Evolutionary conservation across 108 stramenopile species (phyloP), one percentile per base, ranked within the genome.

Genomic region (Cyclotella sp.): DNA sequence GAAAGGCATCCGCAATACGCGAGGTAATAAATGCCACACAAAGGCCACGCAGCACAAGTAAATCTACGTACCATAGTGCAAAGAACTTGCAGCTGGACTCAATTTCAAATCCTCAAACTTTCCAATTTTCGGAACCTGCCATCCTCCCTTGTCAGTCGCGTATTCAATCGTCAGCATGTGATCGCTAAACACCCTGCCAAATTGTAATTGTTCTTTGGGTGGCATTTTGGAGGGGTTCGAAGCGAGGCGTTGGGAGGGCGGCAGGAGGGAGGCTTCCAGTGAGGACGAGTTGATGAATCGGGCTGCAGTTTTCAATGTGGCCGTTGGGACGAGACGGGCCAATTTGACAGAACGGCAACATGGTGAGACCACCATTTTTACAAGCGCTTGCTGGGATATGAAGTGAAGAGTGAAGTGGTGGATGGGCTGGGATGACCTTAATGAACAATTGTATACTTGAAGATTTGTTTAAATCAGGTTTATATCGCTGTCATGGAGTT

Each of bases 121-220:
- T 22, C 68, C 71, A 76, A 99, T 98, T 27, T 61, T 68, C n/a
- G 97, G 96, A 24, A 68, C 63, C 24, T 76, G 63, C 98, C 98
- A 99, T 44, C 93, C 90, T 45, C 81, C 81, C 15, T 29, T 49
- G 28, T 80, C 72, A 54, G 39, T 66, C 28, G 86, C 83, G 89
- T 95, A 98, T 74, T 92, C 91, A 27, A 93, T 74, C 66, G 80
- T 83, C 5, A 99, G 84, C 98, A 99, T 99, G 85, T 98, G 97
- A 76, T 95, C 95, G 29, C 95, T 81, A 66, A 97, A 90, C 9
- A 86, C 88, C 16, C 78, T 85, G 11, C 97, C 97, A 71, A 94
- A 96, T 61, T 70, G 63, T 34, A 96, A 73, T 12, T 91, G 68
- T 78, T 93, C 90, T 61, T 93, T 91, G 9, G 72, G 61, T n/a